These are phyloP conservation scores for Candida manassasensis DNA, from an alignment of 805 yeast species.

Conservation along the genomic window DNA sequence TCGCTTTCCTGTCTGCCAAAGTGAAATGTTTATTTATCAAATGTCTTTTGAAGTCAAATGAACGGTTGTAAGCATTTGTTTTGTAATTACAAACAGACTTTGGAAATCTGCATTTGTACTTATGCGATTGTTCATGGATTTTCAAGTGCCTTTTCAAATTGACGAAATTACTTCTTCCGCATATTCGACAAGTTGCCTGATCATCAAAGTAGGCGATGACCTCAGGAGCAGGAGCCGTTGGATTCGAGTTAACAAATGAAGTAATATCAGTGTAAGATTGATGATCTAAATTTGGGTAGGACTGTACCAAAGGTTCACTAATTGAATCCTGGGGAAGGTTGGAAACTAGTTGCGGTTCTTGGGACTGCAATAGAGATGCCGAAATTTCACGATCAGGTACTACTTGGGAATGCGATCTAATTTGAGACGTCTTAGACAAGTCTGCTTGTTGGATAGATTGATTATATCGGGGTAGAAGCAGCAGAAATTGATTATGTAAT, in stretches of 20 bases:
- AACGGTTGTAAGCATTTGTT: constrained; percentile 60
- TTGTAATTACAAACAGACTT: constrained; percentile 50
- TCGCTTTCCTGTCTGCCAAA: constrained; percentile 44
- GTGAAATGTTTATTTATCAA: constrained; percentile 54
- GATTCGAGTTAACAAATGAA: constrained; percentile 32
- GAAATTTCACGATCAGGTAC: neutral
- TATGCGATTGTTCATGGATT: constrained; percentile 52
- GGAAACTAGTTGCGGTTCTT: neutral
- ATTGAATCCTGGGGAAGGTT: neutral
- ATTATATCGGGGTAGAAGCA: neutral
- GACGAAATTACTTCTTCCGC: constrained; percentile 51
- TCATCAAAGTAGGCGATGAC: constrained; percentile 37
- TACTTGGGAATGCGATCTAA: neutral
- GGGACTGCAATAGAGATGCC: neutral
- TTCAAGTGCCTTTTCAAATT: constrained; percentile 61
- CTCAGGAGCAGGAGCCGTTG: constrained; percentile 27
- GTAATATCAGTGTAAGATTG: constrained; percentile 33
- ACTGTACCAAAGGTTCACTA: neutral
- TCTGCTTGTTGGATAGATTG: neutral
- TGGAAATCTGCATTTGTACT: constrained; percentile 58
- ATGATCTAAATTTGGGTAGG: neutral
- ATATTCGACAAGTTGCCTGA: constrained; percentile 42
- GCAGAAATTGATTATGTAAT: neutral
- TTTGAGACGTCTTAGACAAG: neutral
- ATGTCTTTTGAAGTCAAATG: constrained; percentile 66